Base-by-base conservation (phyloP, 306 rosid species). In the Begonia masoniana region DNA sequence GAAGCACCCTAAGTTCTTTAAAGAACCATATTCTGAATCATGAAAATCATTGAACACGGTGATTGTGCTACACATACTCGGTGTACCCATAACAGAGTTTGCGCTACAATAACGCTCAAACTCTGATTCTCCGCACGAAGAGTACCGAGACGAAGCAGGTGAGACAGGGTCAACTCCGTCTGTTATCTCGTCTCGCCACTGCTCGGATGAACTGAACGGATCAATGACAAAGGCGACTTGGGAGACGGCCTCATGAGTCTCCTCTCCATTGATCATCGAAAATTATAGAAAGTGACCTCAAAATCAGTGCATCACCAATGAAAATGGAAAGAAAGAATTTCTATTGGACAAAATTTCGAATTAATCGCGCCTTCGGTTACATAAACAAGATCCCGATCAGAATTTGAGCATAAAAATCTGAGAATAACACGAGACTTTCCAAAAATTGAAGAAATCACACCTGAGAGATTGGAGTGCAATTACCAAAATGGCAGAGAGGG, bases 81-180 rank as follows among this genome's bases (percentile, higher is more conserved):
- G 96, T 23, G 96, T 86, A 13, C 92, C 94, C 84, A 86, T 77
- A 8, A 52, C 68, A 13, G 99, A 91, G 72, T 81, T 86, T 36
- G 96, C 86, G 71, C 99, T 91, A 54, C 88, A 74, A 50, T 91
- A 91, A 11, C 94, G 83, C 41, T 91, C 96, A 59, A 81, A 81
- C 75, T 86, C 99, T 50, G 96, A 83, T 16, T 81, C 96, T 14
- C 74, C 92, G 59, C 74, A 78, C n/a, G 97, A 84, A 10, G 93
- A 84, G 69, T 76, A 78, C 49, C 80, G 68, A 11, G 94, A 77
- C 11, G 80, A 68, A 2, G 50, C 26, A 2, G 69, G 57, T 13
- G 72, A 48, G 15, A 51, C 60, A 41, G 7, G 68, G 31, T 52
- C 66, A 60, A 46, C 57, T 66, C 70, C 70, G 57, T 66, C 62